Evolutionary conservation across 768 basidiomycete genomes (phyloP).

Genomic region (Lactarius hengduanensis): DNA sequence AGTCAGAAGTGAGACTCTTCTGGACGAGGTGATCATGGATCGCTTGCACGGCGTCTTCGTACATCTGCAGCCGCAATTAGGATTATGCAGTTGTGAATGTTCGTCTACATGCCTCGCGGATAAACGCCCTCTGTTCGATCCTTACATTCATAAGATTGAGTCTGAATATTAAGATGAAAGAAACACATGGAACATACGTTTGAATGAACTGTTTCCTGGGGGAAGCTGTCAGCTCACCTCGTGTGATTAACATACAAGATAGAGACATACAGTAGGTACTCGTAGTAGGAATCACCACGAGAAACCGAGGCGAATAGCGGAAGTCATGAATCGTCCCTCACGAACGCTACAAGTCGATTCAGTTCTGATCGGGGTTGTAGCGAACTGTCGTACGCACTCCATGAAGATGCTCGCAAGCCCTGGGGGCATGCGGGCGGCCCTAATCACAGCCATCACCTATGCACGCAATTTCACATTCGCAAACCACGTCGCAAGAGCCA

Average conservation of each 20-base stretch:
- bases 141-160: conserved; percentile 37
- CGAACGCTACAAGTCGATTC: conserved; percentile 40
- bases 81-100: conserved; percentile 4
- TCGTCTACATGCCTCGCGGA: conserved; percentile 55
- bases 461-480: background rate
- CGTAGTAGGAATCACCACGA: conserved; percentile 92
- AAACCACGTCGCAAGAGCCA: background rate
- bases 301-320: conserved; percentile 89
- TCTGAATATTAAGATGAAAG: background rate
- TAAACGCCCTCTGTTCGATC: conserved; percentile 76
- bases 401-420: conserved; percentile 86
- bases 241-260: conserved; percentile 12
- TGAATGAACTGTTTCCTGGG: conserved; percentile 74
- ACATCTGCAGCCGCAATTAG: conserved; percentile 59
- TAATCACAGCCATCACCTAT: conserved; percentile 71
- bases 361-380: background rate
- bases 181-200: conserved; percentile 41
- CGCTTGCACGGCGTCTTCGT: conserved; percentile 80
- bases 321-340: conserved; percentile 54
- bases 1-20: conserved; percentile 55
- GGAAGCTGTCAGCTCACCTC: conserved; percentile 20
- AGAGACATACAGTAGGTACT: conserved; percentile 70
- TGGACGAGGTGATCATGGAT: conserved; percentile 74
- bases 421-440: conserved; percentile 56
- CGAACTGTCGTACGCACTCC: conserved; percentile 45